Conservation (phyloP, 306 rosid species). For the Cucumis cinereus region DNA sequence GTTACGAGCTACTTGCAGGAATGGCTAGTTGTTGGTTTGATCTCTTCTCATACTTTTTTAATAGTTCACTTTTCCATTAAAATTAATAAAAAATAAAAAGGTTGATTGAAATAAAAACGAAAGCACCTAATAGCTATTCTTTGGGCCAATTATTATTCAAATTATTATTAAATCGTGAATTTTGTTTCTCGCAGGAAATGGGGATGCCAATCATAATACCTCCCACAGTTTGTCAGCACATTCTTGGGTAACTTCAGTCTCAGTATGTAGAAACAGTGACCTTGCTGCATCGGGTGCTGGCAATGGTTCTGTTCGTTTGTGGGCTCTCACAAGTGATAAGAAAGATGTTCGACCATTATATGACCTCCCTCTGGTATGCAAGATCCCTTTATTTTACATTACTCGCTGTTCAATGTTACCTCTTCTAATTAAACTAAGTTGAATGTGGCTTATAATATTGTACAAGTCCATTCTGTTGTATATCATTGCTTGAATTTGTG, state of each 20-base stretch:
- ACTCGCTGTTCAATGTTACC: background rate
- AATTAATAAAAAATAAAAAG: background rate
- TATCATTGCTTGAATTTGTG: conserved; percentile 1
- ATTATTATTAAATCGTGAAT: conserved; percentile 11
- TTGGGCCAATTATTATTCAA: conserved; percentile 7
- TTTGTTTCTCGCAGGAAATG: conserved; percentile 47
- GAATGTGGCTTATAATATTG: background rate
- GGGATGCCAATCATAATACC: conserved; percentile 24
- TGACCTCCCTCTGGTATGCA: conserved; percentile 68
- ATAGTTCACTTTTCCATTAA: background rate
- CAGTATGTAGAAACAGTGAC: conserved; percentile 74
- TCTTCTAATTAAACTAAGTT: background rate
- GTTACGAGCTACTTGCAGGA: background rate
- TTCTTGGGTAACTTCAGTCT: conserved; percentile 79
- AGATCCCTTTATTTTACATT: conserved; percentile 9
- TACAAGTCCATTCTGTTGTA: background rate
- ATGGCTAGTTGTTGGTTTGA: background rate
- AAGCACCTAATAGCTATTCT: background rate
- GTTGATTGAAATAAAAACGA: background rate
- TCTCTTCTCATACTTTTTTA: background rate
- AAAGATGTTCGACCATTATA: conserved; percentile 42
- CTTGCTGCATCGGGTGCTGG: conserved; percentile 97
- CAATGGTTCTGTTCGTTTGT: conserved; percentile 66
- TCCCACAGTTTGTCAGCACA: conserved; percentile 31
- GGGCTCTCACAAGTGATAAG: conserved; percentile 57